Percentiles rank a stretch among this genome's conserved stretches.
Evolutionary conservation across 2,329 filamentous ascomycete species (phyloP).

Genomic region (Chrysoporthe cubensis): DNA sequence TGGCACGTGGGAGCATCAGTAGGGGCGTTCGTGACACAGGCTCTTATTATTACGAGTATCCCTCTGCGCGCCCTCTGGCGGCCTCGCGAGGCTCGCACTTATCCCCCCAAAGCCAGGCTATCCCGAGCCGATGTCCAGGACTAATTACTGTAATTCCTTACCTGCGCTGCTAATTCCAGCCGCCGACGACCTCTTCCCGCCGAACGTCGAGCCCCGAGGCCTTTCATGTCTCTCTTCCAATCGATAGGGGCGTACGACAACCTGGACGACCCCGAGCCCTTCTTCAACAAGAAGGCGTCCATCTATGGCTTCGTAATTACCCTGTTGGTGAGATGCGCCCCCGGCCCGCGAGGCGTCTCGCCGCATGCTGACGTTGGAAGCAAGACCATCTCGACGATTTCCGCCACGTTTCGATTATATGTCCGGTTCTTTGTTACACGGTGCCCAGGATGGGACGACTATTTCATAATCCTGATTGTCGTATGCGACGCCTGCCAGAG

Average conservation of each 20-base stretch:
- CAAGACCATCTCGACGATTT: constrained; percentile 21
- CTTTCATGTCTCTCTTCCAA: constrained; percentile 27
- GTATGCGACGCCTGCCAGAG: neutral
- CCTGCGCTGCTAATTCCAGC: neutral
- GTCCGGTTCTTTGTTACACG: constrained; percentile 27
- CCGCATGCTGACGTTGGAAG: neutral
- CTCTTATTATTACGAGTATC: constrained; percentile 4
- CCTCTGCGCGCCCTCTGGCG: neutral
- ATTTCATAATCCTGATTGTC: constrained; percentile 19
- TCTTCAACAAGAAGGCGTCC: constrained; percentile 18
- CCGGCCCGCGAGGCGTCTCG: neutral
- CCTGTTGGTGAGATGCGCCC: constrained; percentile 11
- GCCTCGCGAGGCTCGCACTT: neutral
- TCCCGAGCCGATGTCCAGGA: neutral
- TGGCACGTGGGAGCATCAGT: neutral
- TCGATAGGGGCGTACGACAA: constrained; percentile 23
- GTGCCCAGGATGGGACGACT: constrained; percentile 26
- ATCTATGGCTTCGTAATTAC: constrained; percentile 22
- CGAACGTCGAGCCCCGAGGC: neutral
- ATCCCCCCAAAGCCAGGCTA: neutral
- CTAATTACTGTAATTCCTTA: neutral
- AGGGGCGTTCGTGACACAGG: neutral
- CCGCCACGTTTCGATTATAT: constrained; percentile 17
- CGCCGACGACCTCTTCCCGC: neutral
- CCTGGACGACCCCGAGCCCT: constrained; percentile 22